phyloP scores from a whole-genome alignment of 1,139 yeast genomes.

The Magnusiomyces tetraspermus region DNA sequence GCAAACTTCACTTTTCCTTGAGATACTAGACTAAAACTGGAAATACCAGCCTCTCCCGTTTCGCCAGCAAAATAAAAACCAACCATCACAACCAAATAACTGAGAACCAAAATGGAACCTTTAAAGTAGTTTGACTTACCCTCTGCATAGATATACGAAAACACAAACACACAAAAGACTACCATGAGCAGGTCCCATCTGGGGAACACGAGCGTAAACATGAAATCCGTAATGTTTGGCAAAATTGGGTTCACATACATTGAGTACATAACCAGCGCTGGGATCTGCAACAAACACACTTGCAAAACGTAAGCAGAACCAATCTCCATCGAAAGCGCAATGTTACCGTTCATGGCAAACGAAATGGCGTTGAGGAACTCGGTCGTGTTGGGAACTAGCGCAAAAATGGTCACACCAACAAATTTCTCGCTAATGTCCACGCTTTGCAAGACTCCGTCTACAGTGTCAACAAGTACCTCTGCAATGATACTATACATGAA shows the following conservation, averaged over 20 bases:
- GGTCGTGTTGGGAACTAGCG: constrained; percentile 92
- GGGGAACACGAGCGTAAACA: constrained; percentile 83
- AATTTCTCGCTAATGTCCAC: constrained; percentile 81
- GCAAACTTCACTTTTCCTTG: background rate
- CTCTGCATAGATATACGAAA: constrained; percentile 91
- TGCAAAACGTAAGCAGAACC: constrained; percentile 97
- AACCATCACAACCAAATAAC: constrained; percentile 63
- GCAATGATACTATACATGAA: constrained; percentile 86
- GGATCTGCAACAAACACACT: constrained; percentile 91
- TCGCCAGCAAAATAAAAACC: constrained; percentile 67
- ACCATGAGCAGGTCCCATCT: constrained; percentile 91
- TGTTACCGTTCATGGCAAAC: constrained; percentile 92
- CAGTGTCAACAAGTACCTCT: constrained; percentile 87
- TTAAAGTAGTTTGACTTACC: constrained; percentile 95
- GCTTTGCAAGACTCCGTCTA: constrained; percentile 72
- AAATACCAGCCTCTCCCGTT: constrained; percentile 11
- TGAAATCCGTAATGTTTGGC: constrained; percentile 35
- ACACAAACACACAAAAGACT: constrained; percentile 74
- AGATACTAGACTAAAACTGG: constrained; percentile 1
- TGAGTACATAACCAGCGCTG: constrained; percentile 76
- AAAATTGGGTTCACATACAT: constrained; percentile 36
- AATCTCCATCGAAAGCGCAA: constrained; percentile 86
- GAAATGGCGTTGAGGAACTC: constrained; percentile 95
- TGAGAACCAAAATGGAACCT: constrained; percentile 77
- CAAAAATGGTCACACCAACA: constrained; percentile 87